Evolutionary conservation across 257 asterid genomes (phyloP).

Genomic region (Przewalskia tangutica): DNA sequence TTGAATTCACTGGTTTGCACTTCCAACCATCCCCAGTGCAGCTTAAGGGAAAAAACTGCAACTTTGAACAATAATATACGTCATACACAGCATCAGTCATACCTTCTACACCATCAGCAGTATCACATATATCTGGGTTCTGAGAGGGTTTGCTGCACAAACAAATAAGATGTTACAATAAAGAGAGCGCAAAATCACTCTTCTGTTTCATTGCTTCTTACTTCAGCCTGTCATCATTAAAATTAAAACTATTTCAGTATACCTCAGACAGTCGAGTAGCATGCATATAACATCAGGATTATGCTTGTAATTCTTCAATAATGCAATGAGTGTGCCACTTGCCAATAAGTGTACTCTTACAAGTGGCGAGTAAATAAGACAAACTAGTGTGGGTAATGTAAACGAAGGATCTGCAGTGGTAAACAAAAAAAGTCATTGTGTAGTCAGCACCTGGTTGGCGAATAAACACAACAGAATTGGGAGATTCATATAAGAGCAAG

Average conservation of each 20-base stretch:
- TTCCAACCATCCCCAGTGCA: background rate
- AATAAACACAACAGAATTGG: background rate
- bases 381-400: constrained; percentile 60
- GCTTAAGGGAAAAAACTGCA: background rate
- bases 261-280: constrained; percentile 84
- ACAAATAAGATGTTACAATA: background rate
- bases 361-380: constrained; percentile 38
- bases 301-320: constrained; percentile 55
- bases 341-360: constrained; percentile 36
- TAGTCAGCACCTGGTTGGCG: background rate
- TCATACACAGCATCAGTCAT: background rate
- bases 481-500: background rate
- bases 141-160: constrained; percentile 47
- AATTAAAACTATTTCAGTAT: background rate
- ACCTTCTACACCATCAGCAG: constrained; percentile 38
- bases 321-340: constrained; percentile 34
- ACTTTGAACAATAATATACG: background rate
- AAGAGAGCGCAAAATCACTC: background rate
- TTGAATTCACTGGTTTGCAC: background rate
- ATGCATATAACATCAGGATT: constrained; percentile 56
- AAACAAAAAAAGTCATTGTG: constrained; percentile 9
- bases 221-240: background rate
- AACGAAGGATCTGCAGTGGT: constrained; percentile 52
- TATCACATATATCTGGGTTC: constrained; percentile 26
- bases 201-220: background rate